Base-by-base conservation (phyloP, 73 alveolate genomes). In the Uronychia setigera region DNA sequence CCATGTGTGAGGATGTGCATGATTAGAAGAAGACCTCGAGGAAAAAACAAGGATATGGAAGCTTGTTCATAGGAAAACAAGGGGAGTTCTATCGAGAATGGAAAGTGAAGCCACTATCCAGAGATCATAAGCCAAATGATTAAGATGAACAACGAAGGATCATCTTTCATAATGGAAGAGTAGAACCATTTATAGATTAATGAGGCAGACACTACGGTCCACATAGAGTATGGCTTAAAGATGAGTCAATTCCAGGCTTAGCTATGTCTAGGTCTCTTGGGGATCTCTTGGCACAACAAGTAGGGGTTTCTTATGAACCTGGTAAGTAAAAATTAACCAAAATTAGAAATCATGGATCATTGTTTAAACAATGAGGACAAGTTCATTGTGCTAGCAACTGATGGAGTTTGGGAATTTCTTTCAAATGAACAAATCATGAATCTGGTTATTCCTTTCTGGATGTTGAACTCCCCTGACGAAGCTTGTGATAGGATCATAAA, bases 101-200 rank as follows among this genome's bases (percentile, higher is more conserved):
- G 67, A 46, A 19, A 19, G 67, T 19, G 5, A 46, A 46, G 67
- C n/a, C 67, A 5, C 67, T 46, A 19, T 46, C 67, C 5, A 46
- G 67, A 46, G 99, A 96, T 78, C 99, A 96, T 82, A 96, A 96
- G 80, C 99, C 99, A 29, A 91, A 93, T 79, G 92, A 91, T 46
- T 95, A 95, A 25, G 95, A 92, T 32, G 99, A 96, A 87, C 92
- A 90, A 59, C 88, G 87, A 76, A 83, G 99, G 81, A 96, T 96
- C 57, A 33, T 90, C 27, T 34, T 57, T 27, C 92, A 87, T 35
- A 98, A 98, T 58, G 99, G 99, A 29, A 89, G 98, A 76, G 96
- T 96, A 26, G 96, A 95, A 75, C 93, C 5, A 46, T 46, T 46
- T 46, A 19, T 46, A 19, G 79, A 67, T 67, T 5, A 13, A 26